These are phyloP conservation scores for Selaginella moellendorffii DNA, from an alignment of 75 land plant genomes.

Conservation along the genomic window DNA sequence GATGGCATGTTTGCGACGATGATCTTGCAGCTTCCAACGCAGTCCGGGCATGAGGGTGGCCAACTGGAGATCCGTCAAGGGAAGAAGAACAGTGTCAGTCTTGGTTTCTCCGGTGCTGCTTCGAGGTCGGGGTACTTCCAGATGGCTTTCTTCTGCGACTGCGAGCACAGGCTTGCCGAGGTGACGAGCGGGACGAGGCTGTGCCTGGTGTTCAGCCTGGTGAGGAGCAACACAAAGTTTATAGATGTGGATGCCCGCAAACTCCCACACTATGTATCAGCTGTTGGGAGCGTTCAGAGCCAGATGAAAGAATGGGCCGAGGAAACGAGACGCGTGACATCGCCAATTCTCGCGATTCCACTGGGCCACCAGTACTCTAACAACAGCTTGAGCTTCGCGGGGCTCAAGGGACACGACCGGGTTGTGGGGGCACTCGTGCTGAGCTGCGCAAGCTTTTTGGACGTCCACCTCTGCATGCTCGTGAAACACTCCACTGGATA, in stretches of 20 bases:
- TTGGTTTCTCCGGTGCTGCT: neutral
- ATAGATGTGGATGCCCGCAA: neutral
- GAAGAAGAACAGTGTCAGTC: neutral
- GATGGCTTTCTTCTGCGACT: neutral
- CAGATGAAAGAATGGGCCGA: neutral
- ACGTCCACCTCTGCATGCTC: neutral
- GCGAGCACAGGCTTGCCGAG: too few relatives aligned
- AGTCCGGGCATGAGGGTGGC: conserved; percentile 8
- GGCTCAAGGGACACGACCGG: too few relatives aligned
- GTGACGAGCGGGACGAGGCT: too few relatives aligned
- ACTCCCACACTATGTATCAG: neutral
- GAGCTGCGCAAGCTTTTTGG: neutral
- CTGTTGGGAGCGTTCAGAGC: neutral
- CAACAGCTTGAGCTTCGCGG: too few relatives aligned
- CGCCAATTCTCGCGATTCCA: neutral
- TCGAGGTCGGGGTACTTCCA: neutral
- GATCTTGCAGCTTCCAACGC: too few relatives aligned
- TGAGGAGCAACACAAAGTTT: too few relatives aligned
- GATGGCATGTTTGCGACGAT: too few relatives aligned
- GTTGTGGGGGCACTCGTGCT: neutral
- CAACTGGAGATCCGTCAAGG: neutral
- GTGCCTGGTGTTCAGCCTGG: too few relatives aligned
- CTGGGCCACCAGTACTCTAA: neutral
- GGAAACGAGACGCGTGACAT: neutral
- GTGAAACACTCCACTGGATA: too few relatives aligned